Evolutionary conservation across 495 filamentous ascomycete genomes (phyloP), one percentile per base, ranked within the genome.

Genomic region (Beverwykella pulmonaria): DNA sequence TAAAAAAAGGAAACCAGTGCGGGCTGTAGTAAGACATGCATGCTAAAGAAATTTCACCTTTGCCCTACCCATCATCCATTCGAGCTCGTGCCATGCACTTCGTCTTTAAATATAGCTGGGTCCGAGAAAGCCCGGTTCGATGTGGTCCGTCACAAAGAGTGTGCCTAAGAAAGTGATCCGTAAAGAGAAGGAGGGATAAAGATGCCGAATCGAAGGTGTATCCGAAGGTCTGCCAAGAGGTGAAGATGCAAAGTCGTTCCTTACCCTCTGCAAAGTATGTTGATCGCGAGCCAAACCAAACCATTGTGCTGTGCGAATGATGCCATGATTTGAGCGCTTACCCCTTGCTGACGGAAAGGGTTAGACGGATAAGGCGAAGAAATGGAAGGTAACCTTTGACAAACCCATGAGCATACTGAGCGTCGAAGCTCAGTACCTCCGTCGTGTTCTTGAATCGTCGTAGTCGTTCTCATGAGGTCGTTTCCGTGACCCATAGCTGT

Each of bases 371-470:
- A 49, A 36, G 58, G 49, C 52, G 63, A 46, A 44, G 49, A 56
- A 57, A 64, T 19, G 57, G 49, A 62, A 59, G 53, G 46, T 62
- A 67, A 57, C 65, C 57, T 62, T 59, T 61, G 65, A 77, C 77
- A 81, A 78, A 80, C 75, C 74, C 70, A 67, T 71, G 26, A 61
- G 48, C 39, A 44, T 29, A 53, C 47, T 20, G 54, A 48, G 8
- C 32, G 41, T 15, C 30, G 41, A 30, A 58, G 63, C 64, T 71
- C 56, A 74, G 49, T 74, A 74, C 58, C 69, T 57, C 27, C 74
- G 85, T 72, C 91, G 84, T 74, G 87, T 89, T 60, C 92, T 85
- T 39, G 89, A 86, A 75, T 94, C 90, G 70, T 93, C 90, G 74
- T 91, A 87, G 65, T 85, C 83, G 60, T 85, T 86, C 44, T 81